A percentile compares a stretch with the other conserved stretches of the same genome.
Evolutionary conservation across 2,329 filamentous ascomycete genomes (phyloP).

Genomic region (Pseudogymnoascus sp.): DNA sequence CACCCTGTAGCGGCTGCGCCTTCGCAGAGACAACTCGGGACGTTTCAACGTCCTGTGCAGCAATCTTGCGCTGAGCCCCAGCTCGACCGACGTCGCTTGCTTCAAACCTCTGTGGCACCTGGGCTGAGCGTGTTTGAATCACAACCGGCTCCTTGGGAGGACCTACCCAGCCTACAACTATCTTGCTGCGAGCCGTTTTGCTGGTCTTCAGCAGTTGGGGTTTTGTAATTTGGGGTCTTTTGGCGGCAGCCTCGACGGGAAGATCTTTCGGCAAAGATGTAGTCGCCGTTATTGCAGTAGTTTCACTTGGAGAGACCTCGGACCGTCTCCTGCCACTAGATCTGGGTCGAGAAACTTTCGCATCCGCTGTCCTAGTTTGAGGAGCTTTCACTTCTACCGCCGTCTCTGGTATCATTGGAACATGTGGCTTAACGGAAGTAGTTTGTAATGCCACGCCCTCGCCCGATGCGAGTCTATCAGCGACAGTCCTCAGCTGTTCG

Average conservation of each 20-base stretch:
- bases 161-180: background rate
- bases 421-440: background rate
- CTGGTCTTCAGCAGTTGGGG: background rate
- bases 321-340: background rate
- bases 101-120: background rate
- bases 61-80: background rate
- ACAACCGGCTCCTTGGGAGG: background rate
- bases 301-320: background rate
- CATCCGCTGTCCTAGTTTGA: background rate
- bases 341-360: background rate
- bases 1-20: background rate
- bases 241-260: background rate
- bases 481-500: background rate
- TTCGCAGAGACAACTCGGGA: background rate
- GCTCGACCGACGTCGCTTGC: background rate
- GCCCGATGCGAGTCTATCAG: background rate
- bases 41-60: background rate
- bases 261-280: background rate
- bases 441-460: background rate
- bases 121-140: background rate
- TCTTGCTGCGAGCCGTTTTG: slow-evolving; percentile 12
- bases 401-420: background rate
- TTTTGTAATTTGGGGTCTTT: background rate
- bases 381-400: background rate
- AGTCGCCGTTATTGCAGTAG: background rate